Base-by-base conservation (phyloP, 1,284 basidiomycete genomes). In the Salmacisia buchloeana region DNA sequence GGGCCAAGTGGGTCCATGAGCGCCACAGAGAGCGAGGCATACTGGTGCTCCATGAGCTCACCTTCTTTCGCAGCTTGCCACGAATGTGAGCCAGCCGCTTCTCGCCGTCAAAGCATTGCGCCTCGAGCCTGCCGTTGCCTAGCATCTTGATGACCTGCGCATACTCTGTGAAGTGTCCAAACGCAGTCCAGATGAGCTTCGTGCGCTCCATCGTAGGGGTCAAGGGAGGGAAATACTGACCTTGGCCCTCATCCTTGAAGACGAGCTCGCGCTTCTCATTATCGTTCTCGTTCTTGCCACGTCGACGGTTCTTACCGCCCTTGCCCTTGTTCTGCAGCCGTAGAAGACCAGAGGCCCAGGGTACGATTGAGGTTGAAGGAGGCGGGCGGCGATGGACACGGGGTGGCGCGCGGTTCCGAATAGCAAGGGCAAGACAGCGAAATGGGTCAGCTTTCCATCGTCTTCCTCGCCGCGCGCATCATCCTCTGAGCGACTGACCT, bases 11-110 rank as follows among this genome's bases (percentile, higher is more conserved):
- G 33, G 43, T 54, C 15, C 9, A 31, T 7, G 41, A 10, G 54
- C 58, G 35, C 6, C 12, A 7, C 27, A 23, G 27, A 59, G 2
- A 56, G 21, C 33, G 2, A 3, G 4, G 15, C 13, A 2, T 56
- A 41, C 13, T 52, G 29, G 29, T 33, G 13, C 3, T 33, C n/a
- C n/a, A n/a, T n/a, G n/a, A n/a, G 15, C 85, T 67, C 73, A 90
- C 94, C 88, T 98, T 98, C 83, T 98, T 98, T 79, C 96, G 85
- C 91, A 99, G 94, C 84, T 97, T 97, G 62, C 96, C 96, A 81
- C 96, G 87, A 80, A 99, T 98, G 81, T 98, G 96, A 29, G 92
- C 94, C 80, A 98, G 84, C 74, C 94, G 85, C 83, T 97, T 97
- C 85, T 96, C 93, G 59, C 96, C 94, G 81, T 99, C 96, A 79